These are phyloP conservation scores for Leishmania tropica DNA, from an alignment of 208 protist genomes.

Conservation along the genomic window DNA sequence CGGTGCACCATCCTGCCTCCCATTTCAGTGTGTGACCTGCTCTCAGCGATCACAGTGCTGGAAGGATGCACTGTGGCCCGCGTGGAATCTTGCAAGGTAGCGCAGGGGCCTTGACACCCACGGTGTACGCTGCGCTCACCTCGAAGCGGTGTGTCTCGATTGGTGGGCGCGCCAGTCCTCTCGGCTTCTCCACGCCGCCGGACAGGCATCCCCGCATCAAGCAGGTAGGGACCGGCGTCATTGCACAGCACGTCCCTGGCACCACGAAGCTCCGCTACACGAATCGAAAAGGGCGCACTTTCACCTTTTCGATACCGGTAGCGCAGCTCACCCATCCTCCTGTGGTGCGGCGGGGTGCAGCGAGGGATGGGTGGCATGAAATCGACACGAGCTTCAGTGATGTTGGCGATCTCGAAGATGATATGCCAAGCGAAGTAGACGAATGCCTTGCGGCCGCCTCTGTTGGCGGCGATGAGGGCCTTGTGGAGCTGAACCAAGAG, in stretches of 20 bases:
- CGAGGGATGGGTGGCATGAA: conserved; percentile 53
- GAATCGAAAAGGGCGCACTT: conserved; percentile 83
- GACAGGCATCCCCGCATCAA: conserved; percentile 68
- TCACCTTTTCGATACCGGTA: conserved; percentile 83
- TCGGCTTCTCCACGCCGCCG: conserved; percentile 38
- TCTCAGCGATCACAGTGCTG: not conserved
- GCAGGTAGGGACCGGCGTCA: conserved; percentile 31
- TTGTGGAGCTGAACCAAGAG: conserved; percentile 25
- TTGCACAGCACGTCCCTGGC: conserved; percentile 67
- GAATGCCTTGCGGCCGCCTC: conserved; percentile 36
- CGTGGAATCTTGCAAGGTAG: not conserved
- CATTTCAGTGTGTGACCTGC: not conserved
- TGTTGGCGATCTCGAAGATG: conserved; percentile 74
- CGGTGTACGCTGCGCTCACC: not conserved
- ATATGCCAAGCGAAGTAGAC: conserved; percentile 82
- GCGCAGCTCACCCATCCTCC: conserved; percentile 78
- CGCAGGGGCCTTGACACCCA: not conserved
- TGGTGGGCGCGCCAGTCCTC: conserved; percentile 26
- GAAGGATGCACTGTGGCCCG: not conserved
- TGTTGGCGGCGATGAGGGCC: conserved; percentile 7
- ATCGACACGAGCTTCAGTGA: conserved; percentile 87
- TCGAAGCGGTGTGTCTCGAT: conserved; percentile 9
- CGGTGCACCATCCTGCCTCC: not conserved
- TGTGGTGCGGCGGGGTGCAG: conserved; percentile 38
- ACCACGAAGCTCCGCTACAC: conserved; percentile 89